Base-by-base conservation (phyloP, 495 filamentous ascomycete genomes). In the Podospora tetraspora region DNA sequence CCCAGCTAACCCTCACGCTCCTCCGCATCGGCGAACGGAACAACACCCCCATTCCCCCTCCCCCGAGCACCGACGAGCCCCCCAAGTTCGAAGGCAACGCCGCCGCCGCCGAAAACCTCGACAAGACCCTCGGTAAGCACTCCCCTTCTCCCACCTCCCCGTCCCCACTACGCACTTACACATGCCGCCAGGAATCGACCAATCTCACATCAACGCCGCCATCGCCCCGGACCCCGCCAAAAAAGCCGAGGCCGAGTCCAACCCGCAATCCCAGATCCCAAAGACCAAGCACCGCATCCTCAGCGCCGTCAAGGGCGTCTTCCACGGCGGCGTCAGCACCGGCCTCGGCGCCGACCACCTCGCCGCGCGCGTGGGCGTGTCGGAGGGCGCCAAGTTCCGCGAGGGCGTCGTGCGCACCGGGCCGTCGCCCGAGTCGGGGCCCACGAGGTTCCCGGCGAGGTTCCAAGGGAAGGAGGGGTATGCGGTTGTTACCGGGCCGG, bases 11-110 rank as follows among this genome's bases (percentile, higher is more conserved):
- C 0, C 75, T 96, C 37, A 94, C 92, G 3, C 83, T 95, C 1
- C 88, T 96, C 29, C 89, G 92, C 23, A 88, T 93, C 61, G 91
- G 91, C 58, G 92, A 94, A 78, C 86, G 85, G 9, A 93, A 92
- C 74, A 87, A 90, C 65, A 84, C 90, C 5, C 91, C 92, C 6
- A 76, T 96, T 1, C 90, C 91, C 13, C 91, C 92, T 24, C 88
- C 92, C 6, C 91, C 91, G n/a, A 77, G 77, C 3, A 29, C n/a
- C 3, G 8, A 9, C 19, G 27, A 62, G 29, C 61, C 61, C 2
- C 80, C 83, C 9, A 69, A 72, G 32, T 43, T 43, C 2, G 73
- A 81, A 25, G 81, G 84, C 13, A 85, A 87, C 3, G 82, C 88
- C 13, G 76, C 84, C 6, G 61, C 61, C 19, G 27, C 27, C 72